These are phyloP conservation scores for Aspergillus aculeatus DNA, from an alignment of 2,329 filamentous ascomycete genomes.

Conservation along the genomic window DNA sequence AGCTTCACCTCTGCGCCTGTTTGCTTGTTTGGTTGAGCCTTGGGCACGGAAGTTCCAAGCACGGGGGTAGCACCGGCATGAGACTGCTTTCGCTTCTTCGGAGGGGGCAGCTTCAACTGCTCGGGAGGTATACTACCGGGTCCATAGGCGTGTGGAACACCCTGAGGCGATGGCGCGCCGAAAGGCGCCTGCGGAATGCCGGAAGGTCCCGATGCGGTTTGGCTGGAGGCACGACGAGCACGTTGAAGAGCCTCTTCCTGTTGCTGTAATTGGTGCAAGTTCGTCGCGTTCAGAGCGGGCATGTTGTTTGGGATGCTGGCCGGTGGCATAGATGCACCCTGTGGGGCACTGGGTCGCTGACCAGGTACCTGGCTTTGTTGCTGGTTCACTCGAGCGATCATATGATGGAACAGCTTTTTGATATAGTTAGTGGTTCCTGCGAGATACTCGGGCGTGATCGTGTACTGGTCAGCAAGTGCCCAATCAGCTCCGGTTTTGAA, in stretches of 20 bases:
- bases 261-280: constrained; percentile 48
- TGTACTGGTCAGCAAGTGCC: constrained; percentile 46
- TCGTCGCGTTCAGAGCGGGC: constrained; percentile 45
- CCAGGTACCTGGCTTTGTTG: constrained; percentile 29
- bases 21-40: constrained; percentile 32
- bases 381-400: constrained; percentile 36
- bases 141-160: constrained; percentile 57
- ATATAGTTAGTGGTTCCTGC: constrained; percentile 39
- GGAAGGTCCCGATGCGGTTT: constrained; percentile 48
- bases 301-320: constrained; percentile 26
- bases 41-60: constrained; percentile 27
- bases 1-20: constrained; percentile 36
- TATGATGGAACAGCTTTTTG: constrained; percentile 41
- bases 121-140: constrained; percentile 54
- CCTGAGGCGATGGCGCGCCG: constrained; percentile 54
- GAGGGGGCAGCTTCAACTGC: constrained; percentile 57
- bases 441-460: constrained; percentile 42
- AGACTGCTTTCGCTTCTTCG: constrained; percentile 58
- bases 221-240: constrained; percentile 39
- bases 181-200: constrained; percentile 55
- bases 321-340: constrained; percentile 22
- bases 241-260: constrained; percentile 46
- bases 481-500: constrained; percentile 44
- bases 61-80: constrained; percentile 37
- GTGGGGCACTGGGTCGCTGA: constrained; percentile 24